Percentiles rank a stretch among this genome's conserved stretches.
These are phyloP conservation scores for Arthroderma sp. DNA, from an alignment of 2,329 filamentous ascomycete genomes.

Conservation along the genomic window DNA sequence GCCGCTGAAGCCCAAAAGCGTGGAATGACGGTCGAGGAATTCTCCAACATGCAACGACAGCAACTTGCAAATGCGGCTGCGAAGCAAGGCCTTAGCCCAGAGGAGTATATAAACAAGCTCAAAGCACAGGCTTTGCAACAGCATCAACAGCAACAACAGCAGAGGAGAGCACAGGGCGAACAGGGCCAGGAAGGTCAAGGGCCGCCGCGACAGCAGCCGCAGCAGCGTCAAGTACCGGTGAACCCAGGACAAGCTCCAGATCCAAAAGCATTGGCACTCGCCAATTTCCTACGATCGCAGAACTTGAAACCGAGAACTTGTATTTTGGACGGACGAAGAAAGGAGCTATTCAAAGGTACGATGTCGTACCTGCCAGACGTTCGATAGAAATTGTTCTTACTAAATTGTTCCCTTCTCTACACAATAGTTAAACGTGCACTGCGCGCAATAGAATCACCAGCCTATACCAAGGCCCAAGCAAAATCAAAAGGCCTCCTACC, in stretches of 20 bases:
- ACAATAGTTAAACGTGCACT: slow-evolving; percentile 81
- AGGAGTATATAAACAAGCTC: slow-evolving; percentile 35
- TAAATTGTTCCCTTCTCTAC: background rate
- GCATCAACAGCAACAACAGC: slow-evolving; percentile 26
- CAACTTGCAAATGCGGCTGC: slow-evolving; percentile 34
- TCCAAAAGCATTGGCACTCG: slow-evolving; percentile 75
- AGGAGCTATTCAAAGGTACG: slow-evolving; percentile 91
- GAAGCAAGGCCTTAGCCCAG: slow-evolving; percentile 40
- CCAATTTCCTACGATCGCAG: slow-evolving; percentile 72
- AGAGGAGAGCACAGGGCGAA: slow-evolving; percentile 17
- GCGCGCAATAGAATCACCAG: slow-evolving; percentile 74
- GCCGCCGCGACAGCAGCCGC: slow-evolving; percentile 18
- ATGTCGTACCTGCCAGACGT: background rate
- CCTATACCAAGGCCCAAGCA: slow-evolving; percentile 69
- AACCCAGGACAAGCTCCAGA: slow-evolving; percentile 54
- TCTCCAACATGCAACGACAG: slow-evolving; percentile 50
- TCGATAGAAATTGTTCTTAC: no score
- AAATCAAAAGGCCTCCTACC: slow-evolving; percentile 84
- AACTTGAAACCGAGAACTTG: slow-evolving; percentile 80
- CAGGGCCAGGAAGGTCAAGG: slow-evolving; percentile 16
- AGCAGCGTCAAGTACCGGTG: slow-evolving; percentile 35
- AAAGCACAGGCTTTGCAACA: slow-evolving; percentile 20
- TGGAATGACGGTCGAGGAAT: slow-evolving; percentile 74
- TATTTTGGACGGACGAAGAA: slow-evolving; percentile 89
- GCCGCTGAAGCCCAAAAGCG: slow-evolving; percentile 69